These are phyloP conservation scores for Lupinus albus DNA, from an alignment of 306 rosid genomes.

Conservation along the genomic window DNA sequence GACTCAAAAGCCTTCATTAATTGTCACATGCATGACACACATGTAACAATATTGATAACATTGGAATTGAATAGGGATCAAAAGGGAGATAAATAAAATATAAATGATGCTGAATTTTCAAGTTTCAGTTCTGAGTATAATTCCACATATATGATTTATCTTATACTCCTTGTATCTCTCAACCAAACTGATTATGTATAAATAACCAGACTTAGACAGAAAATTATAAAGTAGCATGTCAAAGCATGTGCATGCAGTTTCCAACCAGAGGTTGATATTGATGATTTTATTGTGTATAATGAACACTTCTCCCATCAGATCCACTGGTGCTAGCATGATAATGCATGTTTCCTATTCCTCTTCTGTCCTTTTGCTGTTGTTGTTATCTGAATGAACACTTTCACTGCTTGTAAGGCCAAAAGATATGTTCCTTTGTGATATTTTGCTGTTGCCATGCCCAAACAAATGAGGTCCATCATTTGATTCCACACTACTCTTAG, in stretches of 20 bases:
- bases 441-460: slow-evolving; percentile 12
- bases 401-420: slow-evolving; percentile 37
- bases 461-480: not conserved
- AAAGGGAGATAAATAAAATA: slow-evolving; percentile 6
- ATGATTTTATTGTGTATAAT: not conserved
- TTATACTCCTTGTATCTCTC: not conserved
- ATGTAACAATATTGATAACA: not conserved
- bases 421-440: slow-evolving; percentile 32
- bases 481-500: slow-evolving; percentile 33
- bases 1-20: not conserved
- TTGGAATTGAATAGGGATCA: not conserved
- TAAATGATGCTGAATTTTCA: slow-evolving; percentile 23
- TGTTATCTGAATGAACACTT: slow-evolving; percentile 11
- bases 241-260: slow-evolving; percentile 30
- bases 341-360: slow-evolving; percentile 17
- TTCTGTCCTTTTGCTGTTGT: slow-evolving; percentile 25
- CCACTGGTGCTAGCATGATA: slow-evolving; percentile 28
- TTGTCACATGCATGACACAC: not conserved
- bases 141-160: slow-evolving; percentile 5
- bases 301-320: slow-evolving; percentile 32
- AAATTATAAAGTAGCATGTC: slow-evolving; percentile 30
- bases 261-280: not conserved
- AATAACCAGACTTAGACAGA: slow-evolving; percentile 2
- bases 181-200: not conserved
- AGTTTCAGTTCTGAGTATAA: slow-evolving; percentile 27